Percentiles rank a stretch among this genome's conserved stretches.
These are phyloP conservation scores for Hymenoscyphus repandus DNA, from an alignment of 2,329 filamentous ascomycete species.

Conservation along the genomic window DNA sequence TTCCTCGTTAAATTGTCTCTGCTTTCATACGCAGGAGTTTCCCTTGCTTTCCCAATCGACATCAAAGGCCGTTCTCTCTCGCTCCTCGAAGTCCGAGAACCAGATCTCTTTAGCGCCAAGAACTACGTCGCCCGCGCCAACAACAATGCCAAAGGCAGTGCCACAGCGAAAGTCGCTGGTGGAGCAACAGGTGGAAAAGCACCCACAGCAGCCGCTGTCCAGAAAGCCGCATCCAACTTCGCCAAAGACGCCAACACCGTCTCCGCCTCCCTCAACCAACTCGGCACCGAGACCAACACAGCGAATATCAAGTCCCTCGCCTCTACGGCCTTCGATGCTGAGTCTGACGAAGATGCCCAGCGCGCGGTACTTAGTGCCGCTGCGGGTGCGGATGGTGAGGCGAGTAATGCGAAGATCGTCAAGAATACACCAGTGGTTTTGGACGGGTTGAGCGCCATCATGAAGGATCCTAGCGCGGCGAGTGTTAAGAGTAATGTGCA, in stretches of 20 bases:
- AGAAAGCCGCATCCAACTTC: slow-evolving; percentile 18
- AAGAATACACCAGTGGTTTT: slow-evolving; percentile 23
- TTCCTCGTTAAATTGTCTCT: neutral
- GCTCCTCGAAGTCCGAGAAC: neutral
- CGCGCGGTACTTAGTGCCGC: slow-evolving; percentile 20
- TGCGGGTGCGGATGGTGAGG: slow-evolving; percentile 16
- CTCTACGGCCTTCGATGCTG: slow-evolving; percentile 20
- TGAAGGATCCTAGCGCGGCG: slow-evolving; percentile 12
- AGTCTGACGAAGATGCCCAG: slow-evolving; percentile 23
- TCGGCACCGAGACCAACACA: slow-evolving; percentile 13
- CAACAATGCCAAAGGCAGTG: neutral
- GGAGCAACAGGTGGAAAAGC: neutral
- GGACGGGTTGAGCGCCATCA: slow-evolving; percentile 18
- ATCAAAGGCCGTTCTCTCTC: neutral
- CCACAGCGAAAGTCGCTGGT: neutral
- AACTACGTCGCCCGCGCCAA: neutral
- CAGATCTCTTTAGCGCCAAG: neutral
- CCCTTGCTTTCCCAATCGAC: neutral
- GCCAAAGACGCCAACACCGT: slow-evolving; percentile 25
- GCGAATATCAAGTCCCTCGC: slow-evolving; percentile 18
- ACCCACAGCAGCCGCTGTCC: slow-evolving; percentile 7
- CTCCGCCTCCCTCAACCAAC: slow-evolving; percentile 19
- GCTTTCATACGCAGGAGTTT: neutral
- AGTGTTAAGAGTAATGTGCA: slow-evolving; percentile 10
- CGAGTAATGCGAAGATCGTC: slow-evolving; percentile 24